Evolutionary conservation across 257 asterid species (phyloP).

Genomic region (Scutellaria galericulata): DNA sequence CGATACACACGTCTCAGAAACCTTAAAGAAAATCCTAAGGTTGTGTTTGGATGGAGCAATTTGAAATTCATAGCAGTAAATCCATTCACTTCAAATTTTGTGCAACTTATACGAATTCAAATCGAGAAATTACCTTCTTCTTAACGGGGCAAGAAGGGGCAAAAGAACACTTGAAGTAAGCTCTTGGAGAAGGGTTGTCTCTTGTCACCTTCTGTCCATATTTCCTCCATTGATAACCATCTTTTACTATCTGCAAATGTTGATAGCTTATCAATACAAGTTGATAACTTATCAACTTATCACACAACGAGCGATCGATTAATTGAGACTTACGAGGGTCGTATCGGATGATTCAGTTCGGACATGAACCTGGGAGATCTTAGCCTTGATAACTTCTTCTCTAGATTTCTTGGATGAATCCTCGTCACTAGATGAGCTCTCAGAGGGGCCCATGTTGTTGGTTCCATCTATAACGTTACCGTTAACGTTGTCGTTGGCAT

Average conservation of each 20-base stretch:
- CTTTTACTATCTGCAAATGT: constrained; percentile 68
- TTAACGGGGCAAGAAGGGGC: constrained; percentile 93
- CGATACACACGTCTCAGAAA: background rate
- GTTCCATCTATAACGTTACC: constrained; percentile 26
- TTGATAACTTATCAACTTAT: background rate
- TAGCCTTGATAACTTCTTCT: constrained; percentile 60
- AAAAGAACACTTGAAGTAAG: constrained; percentile 93
- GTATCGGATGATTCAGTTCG: constrained; percentile 71
- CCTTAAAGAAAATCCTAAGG: background rate
- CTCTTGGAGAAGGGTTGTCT: constrained; percentile 94
- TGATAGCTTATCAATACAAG: background rate
- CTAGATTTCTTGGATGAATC: constrained; percentile 58
- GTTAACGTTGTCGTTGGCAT: background rate
- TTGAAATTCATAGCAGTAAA: too few relatives aligned
- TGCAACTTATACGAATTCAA: background rate
- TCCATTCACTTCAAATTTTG: too few relatives aligned
- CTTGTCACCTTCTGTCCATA: constrained; percentile 96
- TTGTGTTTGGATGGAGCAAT: background rate
- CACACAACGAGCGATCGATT: background rate
- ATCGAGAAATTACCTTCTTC: constrained; percentile 65
- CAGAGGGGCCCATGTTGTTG: constrained; percentile 38
- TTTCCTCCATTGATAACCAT: constrained; percentile 97
- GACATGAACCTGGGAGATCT: constrained; percentile 51
- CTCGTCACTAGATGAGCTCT: constrained; percentile 75
- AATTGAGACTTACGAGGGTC: constrained; percentile 65